These are phyloP conservation scores for Collybia nuda DNA, from an alignment of 768 basidiomycete genomes.

Conservation along the genomic window DNA sequence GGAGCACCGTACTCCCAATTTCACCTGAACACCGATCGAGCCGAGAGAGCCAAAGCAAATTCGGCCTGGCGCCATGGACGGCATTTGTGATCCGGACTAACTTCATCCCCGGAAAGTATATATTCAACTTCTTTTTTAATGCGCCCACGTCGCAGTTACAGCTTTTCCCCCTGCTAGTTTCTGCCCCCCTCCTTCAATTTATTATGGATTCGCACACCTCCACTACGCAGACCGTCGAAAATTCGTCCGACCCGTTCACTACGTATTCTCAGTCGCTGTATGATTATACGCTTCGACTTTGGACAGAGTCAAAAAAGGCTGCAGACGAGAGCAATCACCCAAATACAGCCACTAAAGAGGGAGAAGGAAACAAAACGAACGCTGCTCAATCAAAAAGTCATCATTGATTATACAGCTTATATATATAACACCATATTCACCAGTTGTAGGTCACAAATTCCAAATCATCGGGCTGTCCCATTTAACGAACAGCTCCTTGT, in stretches of 20 bases:
- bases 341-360: not conserved
- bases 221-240: slow-evolving; percentile 14
- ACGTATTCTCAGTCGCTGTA: slow-evolving; percentile 66
- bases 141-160: slow-evolving; percentile 10
- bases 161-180: slow-evolving; percentile 10
- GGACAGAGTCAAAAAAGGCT: slow-evolving; percentile 63
- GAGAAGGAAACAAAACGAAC: slow-evolving; percentile 2
- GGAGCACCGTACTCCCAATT: not conserved
- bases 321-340: slow-evolving; percentile 42
- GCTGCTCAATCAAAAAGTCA: not conserved
- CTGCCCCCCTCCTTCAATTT: not conserved
- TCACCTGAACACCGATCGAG: not conserved
- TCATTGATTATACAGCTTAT: not conserved
- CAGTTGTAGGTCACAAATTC: too few relatives aligned
- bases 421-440: not conserved
- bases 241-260: slow-evolving; percentile 38
- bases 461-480: too few relatives aligned
- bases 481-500: too few relatives aligned
- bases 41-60: not conserved
- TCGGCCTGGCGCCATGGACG: slow-evolving; percentile 11
- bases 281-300: slow-evolving; percentile 64
- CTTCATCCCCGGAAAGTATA: slow-evolving; percentile 11
- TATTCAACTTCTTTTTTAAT: slow-evolving; percentile 8
- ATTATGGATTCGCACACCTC: slow-evolving; percentile 13
- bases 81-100: slow-evolving; percentile 20